These are phyloP conservation scores for Sphaerobolus stellatus DNA, from an alignment of 1,284 basidiomycete genomes.

Conservation along the genomic window DNA sequence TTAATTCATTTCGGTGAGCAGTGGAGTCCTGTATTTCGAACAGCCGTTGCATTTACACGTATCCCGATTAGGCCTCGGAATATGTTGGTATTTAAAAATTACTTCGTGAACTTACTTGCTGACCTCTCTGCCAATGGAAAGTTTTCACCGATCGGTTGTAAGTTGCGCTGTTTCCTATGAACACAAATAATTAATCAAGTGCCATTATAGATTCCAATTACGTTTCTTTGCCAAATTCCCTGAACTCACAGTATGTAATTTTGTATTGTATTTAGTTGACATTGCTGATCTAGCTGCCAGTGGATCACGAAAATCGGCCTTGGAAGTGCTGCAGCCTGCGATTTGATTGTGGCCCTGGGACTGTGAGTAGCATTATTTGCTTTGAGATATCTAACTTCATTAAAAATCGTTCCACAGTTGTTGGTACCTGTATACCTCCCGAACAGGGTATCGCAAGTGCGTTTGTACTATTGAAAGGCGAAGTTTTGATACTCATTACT, in stretches of 20 bases:
- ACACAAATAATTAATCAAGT: not conserved
- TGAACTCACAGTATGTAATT: not conserved
- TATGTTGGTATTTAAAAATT: not conserved
- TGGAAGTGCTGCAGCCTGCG: slow-evolving; percentile 8
- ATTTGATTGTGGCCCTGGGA: slow-evolving; percentile 1
- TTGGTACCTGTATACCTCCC: slow-evolving; percentile 7
- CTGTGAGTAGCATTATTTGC: not conserved
- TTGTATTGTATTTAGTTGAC: too few species aligned
- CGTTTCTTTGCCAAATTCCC: slow-evolving; percentile 1
- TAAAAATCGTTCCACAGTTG: not conserved
- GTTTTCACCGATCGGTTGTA: slow-evolving; percentile 6
- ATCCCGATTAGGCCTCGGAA: not conserved
- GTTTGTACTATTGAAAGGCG: too few species aligned
- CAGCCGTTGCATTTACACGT: not conserved
- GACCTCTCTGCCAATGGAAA: not conserved
- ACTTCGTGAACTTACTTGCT: not conserved
- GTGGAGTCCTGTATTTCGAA: not conserved
- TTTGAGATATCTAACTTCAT: not conserved
- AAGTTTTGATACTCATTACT: too few species aligned
- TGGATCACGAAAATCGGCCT: slow-evolving; percentile 9
- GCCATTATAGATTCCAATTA: slow-evolving; percentile 1
- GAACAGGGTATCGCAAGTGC: slow-evolving; percentile 5
- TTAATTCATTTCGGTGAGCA: slow-evolving; percentile 8
- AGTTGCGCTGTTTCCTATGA: not conserved
- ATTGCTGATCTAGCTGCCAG: not conserved